A percentile compares a stretch with the other conserved stretches of the same genome.
phyloP scores from a whole-genome alignment of 139 green algal species.

The Diplosphaera chodatii region DNA sequence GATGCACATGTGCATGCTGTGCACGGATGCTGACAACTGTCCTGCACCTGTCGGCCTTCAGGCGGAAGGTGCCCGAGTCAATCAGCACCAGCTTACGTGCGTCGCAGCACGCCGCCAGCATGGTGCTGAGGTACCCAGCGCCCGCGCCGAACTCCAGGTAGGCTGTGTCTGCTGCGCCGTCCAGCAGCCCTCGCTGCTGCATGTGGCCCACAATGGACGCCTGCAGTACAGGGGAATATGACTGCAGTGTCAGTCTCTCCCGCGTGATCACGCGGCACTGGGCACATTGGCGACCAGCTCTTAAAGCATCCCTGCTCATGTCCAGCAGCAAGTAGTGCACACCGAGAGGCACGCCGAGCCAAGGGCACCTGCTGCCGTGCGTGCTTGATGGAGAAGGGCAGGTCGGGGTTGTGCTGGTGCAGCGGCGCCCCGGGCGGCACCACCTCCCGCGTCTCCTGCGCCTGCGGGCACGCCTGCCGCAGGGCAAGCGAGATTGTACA shows the following conservation, averaged over 20 bases:
- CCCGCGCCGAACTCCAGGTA: conserved; percentile 67
- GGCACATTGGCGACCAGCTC: too few species aligned
- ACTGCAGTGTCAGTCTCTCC: too few species aligned
- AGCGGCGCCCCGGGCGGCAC: conserved; percentile 19
- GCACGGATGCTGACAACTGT: too few species aligned
- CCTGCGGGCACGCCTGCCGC: conserved; percentile 7
- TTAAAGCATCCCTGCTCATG: too few species aligned
- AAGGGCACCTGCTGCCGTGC: conserved; percentile 47
- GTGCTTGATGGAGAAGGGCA: conserved; percentile 53
- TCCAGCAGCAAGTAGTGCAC: too few species aligned
- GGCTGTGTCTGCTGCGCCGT: conserved; percentile 2
- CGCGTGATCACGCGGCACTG: too few species aligned
- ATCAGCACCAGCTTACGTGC: conserved; percentile 24
- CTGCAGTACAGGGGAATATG: not conserved
- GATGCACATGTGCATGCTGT: too few species aligned
- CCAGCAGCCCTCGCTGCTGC: conserved; percentile 18
- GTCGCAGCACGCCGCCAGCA: conserved; percentile 19
- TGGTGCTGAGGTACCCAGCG: conserved; percentile 60
- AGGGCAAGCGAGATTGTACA: too few species aligned
- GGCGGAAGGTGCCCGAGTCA: conserved; percentile 32
- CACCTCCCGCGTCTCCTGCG: not conserved
- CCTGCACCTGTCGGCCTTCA: conserved; percentile 38
- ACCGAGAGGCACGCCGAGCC: too few species aligned
- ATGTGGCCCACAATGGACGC: conserved; percentile 54
- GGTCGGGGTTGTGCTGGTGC: conserved; percentile 11